These are phyloP conservation scores for Hyphochytrium catenoides DNA, from an alignment of 352 stramenopile genomes.

Conservation along the genomic window DNA sequence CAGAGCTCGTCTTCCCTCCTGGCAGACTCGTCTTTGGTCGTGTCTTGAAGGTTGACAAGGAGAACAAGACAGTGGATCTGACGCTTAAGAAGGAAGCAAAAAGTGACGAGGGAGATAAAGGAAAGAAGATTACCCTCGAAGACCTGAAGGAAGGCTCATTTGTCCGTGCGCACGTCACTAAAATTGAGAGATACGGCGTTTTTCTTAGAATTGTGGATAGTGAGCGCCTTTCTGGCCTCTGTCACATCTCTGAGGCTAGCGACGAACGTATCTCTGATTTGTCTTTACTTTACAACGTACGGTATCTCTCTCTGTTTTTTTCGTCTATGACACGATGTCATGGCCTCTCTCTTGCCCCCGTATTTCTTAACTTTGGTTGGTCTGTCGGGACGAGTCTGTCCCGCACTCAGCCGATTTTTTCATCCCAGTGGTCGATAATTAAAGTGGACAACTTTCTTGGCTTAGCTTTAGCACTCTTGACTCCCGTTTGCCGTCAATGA, in stretches of 20 bases:
- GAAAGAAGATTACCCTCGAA: constrained; percentile 45
- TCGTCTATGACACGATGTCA: no score
- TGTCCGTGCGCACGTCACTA: constrained; percentile 81
- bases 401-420: no score
- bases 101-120: constrained; percentile 41
- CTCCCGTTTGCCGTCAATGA: no score
- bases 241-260: constrained; percentile 84
- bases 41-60: constrained; percentile 59
- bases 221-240: constrained; percentile 78
- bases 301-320: no score
- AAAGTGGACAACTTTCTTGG: constrained; percentile 73
- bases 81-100: constrained; percentile 80
- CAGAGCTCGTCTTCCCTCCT: constrained; percentile 51
- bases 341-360: no score
- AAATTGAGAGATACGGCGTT: constrained; percentile 82
- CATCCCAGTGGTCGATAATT: no score
- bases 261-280: no score
- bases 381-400: no score
- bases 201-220: constrained; percentile 88
- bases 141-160: constrained; percentile 69
- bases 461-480: no score
- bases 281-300: no score
- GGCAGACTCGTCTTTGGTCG: constrained; percentile 83
- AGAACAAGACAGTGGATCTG: constrained; percentile 49
- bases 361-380: no score